phyloP scores from a whole-genome alignment of 2,329 filamentous ascomycete genomes.

The Curvularia spicifera region DNA sequence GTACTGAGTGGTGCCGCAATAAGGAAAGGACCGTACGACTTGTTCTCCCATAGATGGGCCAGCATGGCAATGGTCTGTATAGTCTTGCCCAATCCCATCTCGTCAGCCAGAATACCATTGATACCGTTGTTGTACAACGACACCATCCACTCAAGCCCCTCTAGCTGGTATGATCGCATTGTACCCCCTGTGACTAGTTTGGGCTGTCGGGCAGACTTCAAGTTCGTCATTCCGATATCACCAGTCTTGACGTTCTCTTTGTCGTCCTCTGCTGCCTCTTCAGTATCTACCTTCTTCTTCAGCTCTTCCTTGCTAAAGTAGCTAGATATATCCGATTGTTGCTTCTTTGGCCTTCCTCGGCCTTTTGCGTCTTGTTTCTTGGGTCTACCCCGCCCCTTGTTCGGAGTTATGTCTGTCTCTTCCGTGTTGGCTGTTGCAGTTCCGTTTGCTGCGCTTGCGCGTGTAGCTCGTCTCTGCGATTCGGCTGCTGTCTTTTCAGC shows the following conservation, averaged over 20 bases:
- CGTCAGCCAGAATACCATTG: slow-evolving; percentile 89
- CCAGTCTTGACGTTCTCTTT: slow-evolving; percentile 64
- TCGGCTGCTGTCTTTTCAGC: slow-evolving; percentile 56
- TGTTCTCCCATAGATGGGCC: slow-evolving; percentile 84
- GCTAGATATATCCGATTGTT: slow-evolving; percentile 59
- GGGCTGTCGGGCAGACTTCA: slow-evolving; percentile 85
- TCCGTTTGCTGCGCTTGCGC: slow-evolving; percentile 36
- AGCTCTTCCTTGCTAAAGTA: slow-evolving; percentile 68
- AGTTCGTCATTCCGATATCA: slow-evolving; percentile 68
- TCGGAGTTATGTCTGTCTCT: slow-evolving; percentile 26
- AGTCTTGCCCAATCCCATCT: slow-evolving; percentile 94
- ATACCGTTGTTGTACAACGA: slow-evolving; percentile 86
- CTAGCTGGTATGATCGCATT: slow-evolving; percentile 93
- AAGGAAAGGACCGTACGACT: slow-evolving; percentile 86
- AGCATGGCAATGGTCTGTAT: slow-evolving; percentile 89
- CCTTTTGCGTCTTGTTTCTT: slow-evolving; percentile 46
- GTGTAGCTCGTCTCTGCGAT: slow-evolving; percentile 56
- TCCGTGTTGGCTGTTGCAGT: slow-evolving; percentile 24
- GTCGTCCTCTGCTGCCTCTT: slow-evolving; percentile 64
- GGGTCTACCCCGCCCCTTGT: slow-evolving; percentile 46
- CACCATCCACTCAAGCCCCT: slow-evolving; percentile 91
- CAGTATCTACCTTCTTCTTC: slow-evolving; percentile 60
- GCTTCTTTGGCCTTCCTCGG: slow-evolving; percentile 51
- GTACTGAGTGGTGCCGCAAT: slow-evolving; percentile 92
- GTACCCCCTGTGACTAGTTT: slow-evolving; percentile 82